Conservation (phyloP, 2,329 filamentous ascomycete genomes). For the Thielaviopsis populi region DNA sequence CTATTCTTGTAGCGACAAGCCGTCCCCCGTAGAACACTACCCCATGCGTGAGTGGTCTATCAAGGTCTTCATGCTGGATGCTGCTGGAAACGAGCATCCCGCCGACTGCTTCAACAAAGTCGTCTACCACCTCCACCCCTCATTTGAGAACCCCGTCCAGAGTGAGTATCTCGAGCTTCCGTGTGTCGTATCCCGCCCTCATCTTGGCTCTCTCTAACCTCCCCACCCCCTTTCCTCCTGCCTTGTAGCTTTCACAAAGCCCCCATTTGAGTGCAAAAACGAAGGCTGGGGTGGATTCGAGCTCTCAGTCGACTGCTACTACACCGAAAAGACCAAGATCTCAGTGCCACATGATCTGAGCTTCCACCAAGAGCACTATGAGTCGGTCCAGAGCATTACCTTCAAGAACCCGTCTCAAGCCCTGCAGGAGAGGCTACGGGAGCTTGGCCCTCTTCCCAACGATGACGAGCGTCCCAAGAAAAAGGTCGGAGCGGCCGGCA, state of each 20-base stretch:
- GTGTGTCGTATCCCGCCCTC: not conserved
- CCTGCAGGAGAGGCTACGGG: constrained; percentile 63
- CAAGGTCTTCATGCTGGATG: constrained; percentile 68
- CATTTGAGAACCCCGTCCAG: constrained; percentile 75
- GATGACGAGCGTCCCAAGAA: constrained; percentile 46
- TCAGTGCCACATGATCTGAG: constrained; percentile 78
- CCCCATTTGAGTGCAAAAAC: constrained; percentile 80
- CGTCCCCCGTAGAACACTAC: constrained; percentile 69
- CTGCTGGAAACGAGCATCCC: constrained; percentile 68
- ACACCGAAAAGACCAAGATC: constrained; percentile 75
- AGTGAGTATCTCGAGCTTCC: constrained; percentile 41
- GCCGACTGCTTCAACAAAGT: constrained; percentile 85
- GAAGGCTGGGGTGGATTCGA: constrained; percentile 99
- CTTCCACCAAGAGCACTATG: constrained; percentile 69
- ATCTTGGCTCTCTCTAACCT: not conserved
- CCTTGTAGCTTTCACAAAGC: constrained; percentile 56
- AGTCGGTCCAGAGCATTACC: constrained; percentile 61
- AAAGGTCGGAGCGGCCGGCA: constrained; percentile 49
- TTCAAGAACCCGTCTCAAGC: constrained; percentile 89
- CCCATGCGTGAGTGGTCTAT: constrained; percentile 90
- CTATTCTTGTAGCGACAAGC: constrained; percentile 49
- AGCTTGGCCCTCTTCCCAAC: constrained; percentile 72
- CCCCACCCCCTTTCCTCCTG: not conserved
- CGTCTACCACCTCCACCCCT: constrained; percentile 83
- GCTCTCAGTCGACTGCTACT: constrained; percentile 71